These are phyloP conservation scores for Trametes cingulata DNA, from an alignment of 768 basidiomycete genomes.

Conservation along the genomic window DNA sequence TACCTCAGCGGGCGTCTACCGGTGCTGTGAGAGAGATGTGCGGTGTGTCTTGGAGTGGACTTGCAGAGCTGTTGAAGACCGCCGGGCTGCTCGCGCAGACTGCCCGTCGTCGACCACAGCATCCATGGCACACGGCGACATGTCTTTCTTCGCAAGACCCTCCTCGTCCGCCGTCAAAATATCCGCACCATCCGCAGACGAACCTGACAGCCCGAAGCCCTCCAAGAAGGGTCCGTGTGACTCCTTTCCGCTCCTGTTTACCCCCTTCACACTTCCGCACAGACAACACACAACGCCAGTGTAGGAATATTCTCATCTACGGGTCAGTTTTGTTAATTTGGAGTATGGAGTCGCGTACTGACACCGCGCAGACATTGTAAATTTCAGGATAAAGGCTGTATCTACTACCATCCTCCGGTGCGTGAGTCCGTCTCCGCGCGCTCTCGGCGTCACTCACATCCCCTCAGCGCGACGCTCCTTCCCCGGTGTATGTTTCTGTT, in stretches of 20 bases:
- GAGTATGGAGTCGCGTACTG: not conserved
- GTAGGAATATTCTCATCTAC: slow-evolving; percentile 89
- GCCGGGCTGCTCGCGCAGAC: not conserved
- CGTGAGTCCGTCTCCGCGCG: slow-evolving; percentile 14
- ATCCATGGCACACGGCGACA: slow-evolving; percentile 36
- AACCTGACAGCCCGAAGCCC: slow-evolving; percentile 43
- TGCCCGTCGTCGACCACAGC: not conserved
- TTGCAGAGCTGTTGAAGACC: too few relatives aligned
- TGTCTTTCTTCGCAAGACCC: slow-evolving; percentile 74
- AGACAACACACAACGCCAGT: slow-evolving; percentile 79
- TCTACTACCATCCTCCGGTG: slow-evolving; percentile 79
- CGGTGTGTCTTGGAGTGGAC: too few relatives aligned
- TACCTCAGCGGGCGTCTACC: slow-evolving; percentile 1
- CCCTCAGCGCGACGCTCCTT: slow-evolving; percentile 26
- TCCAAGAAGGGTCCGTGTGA: slow-evolving; percentile 43
- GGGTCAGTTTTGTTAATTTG: slow-evolving; percentile 54
- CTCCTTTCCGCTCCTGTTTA: slow-evolving; percentile 7
- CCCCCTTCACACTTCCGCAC: slow-evolving; percentile 18
- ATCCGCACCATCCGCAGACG: slow-evolving; percentile 54
- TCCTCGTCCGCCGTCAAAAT: slow-evolving; percentile 70
- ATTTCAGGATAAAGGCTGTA: slow-evolving; percentile 84
- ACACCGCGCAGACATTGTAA: slow-evolving; percentile 65
- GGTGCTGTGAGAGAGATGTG: too few relatives aligned
- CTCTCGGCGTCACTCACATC: slow-evolving; percentile 7
- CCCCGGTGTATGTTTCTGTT: slow-evolving; percentile 28